Conservation (phyloP, 805 yeast genomes). For the Yarrowia sp. region DNA sequence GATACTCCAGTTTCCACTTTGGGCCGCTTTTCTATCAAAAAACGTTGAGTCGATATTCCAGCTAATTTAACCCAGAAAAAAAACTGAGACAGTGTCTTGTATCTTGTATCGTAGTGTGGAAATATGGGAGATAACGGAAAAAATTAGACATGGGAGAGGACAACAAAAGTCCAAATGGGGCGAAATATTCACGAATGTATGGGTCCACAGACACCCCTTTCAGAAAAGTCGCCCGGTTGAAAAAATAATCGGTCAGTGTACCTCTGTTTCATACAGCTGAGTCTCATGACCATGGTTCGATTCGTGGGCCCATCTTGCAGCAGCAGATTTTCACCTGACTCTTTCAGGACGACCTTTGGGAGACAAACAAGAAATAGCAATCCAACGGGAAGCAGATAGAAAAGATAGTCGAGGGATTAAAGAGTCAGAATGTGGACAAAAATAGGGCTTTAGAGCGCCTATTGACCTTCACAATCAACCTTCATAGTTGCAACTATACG, state of each 20-base stretch:
- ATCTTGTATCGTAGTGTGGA: background rate
- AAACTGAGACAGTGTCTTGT: background rate
- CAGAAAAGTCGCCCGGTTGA: background rate
- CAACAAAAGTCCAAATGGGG: too few relatives aligned
- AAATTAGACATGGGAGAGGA: background rate
- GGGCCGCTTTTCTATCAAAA: background rate
- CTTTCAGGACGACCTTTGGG: background rate
- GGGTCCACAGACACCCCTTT: too few relatives aligned
- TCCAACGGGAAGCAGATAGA: background rate
- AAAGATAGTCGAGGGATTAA: background rate
- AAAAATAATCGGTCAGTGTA: background rate
- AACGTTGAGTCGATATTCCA: background rate
- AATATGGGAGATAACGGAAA: background rate
- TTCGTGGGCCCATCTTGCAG: conserved; percentile 9
- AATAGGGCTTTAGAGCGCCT: background rate
- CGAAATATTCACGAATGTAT: too few relatives aligned
- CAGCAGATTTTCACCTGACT: background rate
- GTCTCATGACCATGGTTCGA: conserved; percentile 19
- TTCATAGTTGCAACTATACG: conserved; percentile 14
- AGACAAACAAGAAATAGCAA: background rate
- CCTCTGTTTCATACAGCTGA: background rate
- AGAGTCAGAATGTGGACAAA: background rate
- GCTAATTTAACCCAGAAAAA: conserved; percentile 16
- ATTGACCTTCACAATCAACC: background rate
- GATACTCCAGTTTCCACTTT: background rate